Evolutionary conservation across 495 filamentous ascomycete genomes (phyloP).

Genomic region (Elaphomyces granulatus): DNA sequence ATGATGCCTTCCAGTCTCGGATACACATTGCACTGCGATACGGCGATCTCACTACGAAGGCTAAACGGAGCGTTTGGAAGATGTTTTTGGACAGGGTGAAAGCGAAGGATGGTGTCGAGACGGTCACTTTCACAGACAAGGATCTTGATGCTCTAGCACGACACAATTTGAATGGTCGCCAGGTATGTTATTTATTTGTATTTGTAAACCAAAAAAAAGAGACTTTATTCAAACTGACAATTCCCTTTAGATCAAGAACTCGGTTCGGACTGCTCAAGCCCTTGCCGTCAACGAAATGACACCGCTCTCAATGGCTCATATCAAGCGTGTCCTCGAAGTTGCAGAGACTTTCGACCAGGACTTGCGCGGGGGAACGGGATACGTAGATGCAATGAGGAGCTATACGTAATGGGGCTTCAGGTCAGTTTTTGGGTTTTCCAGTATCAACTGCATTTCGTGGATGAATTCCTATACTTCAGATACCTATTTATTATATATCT

Average conservation of each 20-base stretch:
- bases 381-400: conserved; percentile 37
- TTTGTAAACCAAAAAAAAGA: too few relatives aligned
- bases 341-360: conserved; percentile 73
- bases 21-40: conserved; percentile 71
- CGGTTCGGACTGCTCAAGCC: conserved; percentile 71
- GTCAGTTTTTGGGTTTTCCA: too few relatives aligned
- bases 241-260: conserved; percentile 66
- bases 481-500: too few relatives aligned
- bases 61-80: conserved; percentile 75
- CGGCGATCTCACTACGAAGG: conserved; percentile 57
- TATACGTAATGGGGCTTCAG: conserved; percentile 27
- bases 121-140: conserved; percentile 47
- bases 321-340: conserved; percentile 69
- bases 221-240: conserved; percentile 4
- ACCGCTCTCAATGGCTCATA: conserved; percentile 62
- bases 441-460: too few relatives aligned
- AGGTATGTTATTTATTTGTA: too few relatives aligned
- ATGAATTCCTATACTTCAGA: too few relatives aligned
- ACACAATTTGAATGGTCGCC: conserved; percentile 73
- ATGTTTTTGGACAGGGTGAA: conserved; percentile 63
- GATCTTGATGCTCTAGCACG: conserved; percentile 54
- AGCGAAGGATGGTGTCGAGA: conserved; percentile 45
- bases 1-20: conserved; percentile 51
- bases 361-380: conserved; percentile 48
- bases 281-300: conserved; percentile 65